Base-by-base conservation (phyloP, 768 basidiomycete genomes). In the Trametes cingulata region DNA sequence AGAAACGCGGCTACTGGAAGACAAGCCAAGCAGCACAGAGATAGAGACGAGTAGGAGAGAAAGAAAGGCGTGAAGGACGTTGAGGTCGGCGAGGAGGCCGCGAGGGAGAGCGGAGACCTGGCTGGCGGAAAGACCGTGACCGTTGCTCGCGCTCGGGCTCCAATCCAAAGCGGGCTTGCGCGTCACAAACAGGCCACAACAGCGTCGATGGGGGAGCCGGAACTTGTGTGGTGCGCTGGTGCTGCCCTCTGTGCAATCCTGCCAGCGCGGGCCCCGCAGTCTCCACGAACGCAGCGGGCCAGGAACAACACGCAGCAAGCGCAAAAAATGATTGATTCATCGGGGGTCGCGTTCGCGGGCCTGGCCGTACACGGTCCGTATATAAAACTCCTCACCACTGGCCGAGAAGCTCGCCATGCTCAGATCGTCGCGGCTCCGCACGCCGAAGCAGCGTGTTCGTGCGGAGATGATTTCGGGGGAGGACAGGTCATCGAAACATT, bases 31-130 rank as follows among this genome's bases (percentile, higher is more conserved):
- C 43, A 41, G n/a, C 19, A 50, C 36, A n/a, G 53, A 43, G 39
- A 27, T 33, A 20, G 54, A 20, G 27, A 40, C 25, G 43, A 24
- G 52, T 17, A 55, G 51, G 43, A 12, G 40, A 42, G 51, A 46
- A 49, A 49, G 58, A 55, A 6, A 45, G 49, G 33, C 27, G 29
- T 36, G 40, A 45, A 37, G 57, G 42, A 33, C 29, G 29, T 33
- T 22, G 54, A 22, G 49, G 55, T 35, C 54, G 57, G 60, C 52
- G 60, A 61, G 35, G 60, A 60, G 58, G 49, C 58, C 58, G 49
- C 54, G 52, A 46, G 51, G 54, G 19, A 43, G 15, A 43, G 46
- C 52, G 60, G 41, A 35, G 45, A 48, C 60, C 41, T 29, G 47
- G 47, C 46, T 51, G 40, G 41, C 41, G 39, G 47, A 27, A 33